Evolutionary conservation across 345 rosid genomes (phyloP), one percentile per base, ranked within the genome.

Genomic region (Draba incana): DNA sequence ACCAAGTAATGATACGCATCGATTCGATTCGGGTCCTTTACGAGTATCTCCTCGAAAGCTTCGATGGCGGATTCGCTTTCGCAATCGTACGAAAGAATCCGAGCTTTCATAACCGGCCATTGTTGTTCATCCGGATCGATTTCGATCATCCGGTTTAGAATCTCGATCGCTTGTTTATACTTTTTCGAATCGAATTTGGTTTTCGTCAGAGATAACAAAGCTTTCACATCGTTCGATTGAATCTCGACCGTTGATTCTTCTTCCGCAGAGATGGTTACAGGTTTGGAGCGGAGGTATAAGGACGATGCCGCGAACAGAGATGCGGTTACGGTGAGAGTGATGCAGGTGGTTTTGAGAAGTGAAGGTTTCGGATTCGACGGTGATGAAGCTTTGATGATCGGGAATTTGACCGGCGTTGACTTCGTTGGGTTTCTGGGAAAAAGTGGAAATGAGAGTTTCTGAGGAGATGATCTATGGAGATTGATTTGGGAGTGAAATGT

Each of bases 1-100:
- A 85, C 82, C 10, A 92, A 84, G 13, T 92, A 92, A 37, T 88
- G 96, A 57, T 80, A 92, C 5, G 93, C 92, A 77, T 92, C 93
- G 4, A 92, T 82, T 6, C 88, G 83, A 63, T 67, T 66, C 0
- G 92, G 93, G 3, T 86, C 92, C 33, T 80, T 87, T 33, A 59
- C 55, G 0, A 92, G 76, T 30, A 92, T 72, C 44, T 79, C 86
- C 57, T 88, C 98, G 59, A 83, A 92, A 9, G 65, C 78, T 41
- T 76, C 49, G 15, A 74, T 83, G 0, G 96, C 96, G 1, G 74
- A 28, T 16, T 83, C 85, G 44, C 55, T 74, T 44, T 92, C 81
- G 5, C 87, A 82, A 15, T 83, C 45, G 76, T 56, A 81, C 55
- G 75, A 72, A n/a, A 77, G 79, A 4, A 88, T 74, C 75, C 86